Conservation (phyloP, 1,284 basidiomycete species). For the Schizopora paradoxa region DNA sequence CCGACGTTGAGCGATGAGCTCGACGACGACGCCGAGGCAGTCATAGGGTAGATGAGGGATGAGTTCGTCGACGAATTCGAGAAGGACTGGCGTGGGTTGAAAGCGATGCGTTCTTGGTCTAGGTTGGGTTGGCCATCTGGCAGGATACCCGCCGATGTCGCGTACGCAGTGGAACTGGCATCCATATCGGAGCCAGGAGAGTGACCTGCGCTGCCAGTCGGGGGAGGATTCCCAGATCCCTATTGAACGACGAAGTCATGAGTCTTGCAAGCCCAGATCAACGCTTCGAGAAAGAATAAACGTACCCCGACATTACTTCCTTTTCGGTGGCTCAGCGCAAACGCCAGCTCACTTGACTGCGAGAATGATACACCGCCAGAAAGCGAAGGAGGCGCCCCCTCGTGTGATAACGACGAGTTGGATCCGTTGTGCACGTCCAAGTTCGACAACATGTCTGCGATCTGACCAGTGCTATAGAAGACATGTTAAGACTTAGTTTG, state of each 20-base stretch:
- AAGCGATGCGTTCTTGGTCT: neutral
- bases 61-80: slow-evolving; percentile 8
- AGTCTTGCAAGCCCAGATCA: no score
- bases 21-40: slow-evolving; percentile 5
- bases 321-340: slow-evolving; percentile 42
- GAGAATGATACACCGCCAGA: slow-evolving; percentile 31
- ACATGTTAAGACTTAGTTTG: slow-evolving; percentile 8
- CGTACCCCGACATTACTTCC: no score
- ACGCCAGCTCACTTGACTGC: slow-evolving; percentile 41
- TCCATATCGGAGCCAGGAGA: no score
- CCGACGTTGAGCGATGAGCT: slow-evolving; percentile 12
- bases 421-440: slow-evolving; percentile 18
- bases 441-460: slow-evolving; percentile 19
- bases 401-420: slow-evolving; percentile 12
- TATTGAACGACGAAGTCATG: no score
- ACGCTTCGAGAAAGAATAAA: no score
- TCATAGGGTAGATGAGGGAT: slow-evolving; percentile 3
- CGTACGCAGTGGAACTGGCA: no score
- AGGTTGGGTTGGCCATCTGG: no score
- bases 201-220: no score
- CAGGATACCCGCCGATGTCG: no score
- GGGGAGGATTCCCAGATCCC: no score
- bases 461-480: slow-evolving; percentile 24
- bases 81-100: slow-evolving; percentile 6
- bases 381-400: slow-evolving; percentile 29